These are phyloP conservation scores for Ceratobasidium sp. DNA, from an alignment of 1,284 basidiomycete genomes.

Conservation along the genomic window DNA sequence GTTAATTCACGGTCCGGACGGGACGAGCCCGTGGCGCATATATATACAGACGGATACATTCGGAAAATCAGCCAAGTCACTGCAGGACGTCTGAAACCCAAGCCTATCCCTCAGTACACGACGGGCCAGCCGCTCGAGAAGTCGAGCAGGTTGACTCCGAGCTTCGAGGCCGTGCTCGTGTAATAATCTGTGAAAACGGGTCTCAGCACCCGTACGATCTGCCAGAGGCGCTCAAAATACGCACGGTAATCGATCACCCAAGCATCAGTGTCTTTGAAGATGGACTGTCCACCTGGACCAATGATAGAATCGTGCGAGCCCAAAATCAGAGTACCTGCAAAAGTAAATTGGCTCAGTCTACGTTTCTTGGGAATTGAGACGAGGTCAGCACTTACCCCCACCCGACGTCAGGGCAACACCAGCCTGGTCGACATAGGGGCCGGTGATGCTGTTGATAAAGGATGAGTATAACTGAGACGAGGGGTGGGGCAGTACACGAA, in stretches of 20 bases:
- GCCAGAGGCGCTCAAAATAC: constrained; percentile 44
- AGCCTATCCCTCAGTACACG: constrained; percentile 27
- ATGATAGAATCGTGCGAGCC: constrained; percentile 59
- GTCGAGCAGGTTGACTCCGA: constrained; percentile 47
- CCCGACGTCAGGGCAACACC: constrained; percentile 59
- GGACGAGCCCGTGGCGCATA: constrained; percentile 15
- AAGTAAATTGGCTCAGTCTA: constrained; percentile 13
- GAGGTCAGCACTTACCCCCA: constrained; percentile 52
- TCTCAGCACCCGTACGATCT: constrained; percentile 46
- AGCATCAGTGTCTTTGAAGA: constrained; percentile 54
- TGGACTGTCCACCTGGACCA: constrained; percentile 59
- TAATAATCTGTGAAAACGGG: constrained; percentile 56
- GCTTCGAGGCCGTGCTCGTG: constrained; percentile 51
- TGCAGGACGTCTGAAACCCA: constrained; percentile 33
- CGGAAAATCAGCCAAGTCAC: constrained; percentile 24
- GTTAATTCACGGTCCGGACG: constrained; percentile 34
- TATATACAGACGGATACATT: constrained; percentile 31
- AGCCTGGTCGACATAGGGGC: constrained; percentile 59
- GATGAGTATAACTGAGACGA: not conserved
- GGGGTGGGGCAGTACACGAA: constrained; percentile 46
- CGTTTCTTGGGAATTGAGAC: constrained; percentile 1
- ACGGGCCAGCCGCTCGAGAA: constrained; percentile 47
- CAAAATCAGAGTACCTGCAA: constrained; percentile 58
- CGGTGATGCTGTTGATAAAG: constrained; percentile 51
- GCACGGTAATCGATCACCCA: constrained; percentile 57